A percentile compares a stretch with the other conserved stretches of the same genome.
phyloP scores from a whole-genome alignment of 306 rosid species.

The Trichosanthes truncata region DNA sequence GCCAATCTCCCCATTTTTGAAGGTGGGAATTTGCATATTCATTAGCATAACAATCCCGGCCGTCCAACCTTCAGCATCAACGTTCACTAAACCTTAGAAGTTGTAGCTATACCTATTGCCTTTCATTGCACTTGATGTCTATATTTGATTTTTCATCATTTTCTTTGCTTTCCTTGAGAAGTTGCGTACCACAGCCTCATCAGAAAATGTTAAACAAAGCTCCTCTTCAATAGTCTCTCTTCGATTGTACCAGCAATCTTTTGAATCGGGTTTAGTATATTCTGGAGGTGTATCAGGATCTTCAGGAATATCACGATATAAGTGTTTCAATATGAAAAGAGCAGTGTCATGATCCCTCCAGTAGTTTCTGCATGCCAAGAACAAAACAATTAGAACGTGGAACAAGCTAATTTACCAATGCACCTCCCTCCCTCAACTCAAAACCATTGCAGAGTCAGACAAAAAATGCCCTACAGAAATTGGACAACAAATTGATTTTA shows the following conservation, averaged over 20 bases:
- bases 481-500: not conserved
- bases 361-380: slow-evolving; percentile 55
- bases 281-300: slow-evolving; percentile 23
- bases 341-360: slow-evolving; percentile 96
- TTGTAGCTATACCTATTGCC: not conserved
- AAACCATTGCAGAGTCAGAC: not conserved
- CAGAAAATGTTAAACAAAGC: slow-evolving; percentile 72
- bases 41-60: not conserved
- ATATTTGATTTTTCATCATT: not conserved
- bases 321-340: slow-evolving; percentile 72
- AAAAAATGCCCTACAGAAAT: not conserved
- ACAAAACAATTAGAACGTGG: not conserved
- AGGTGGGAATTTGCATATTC: not conserved
- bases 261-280: slow-evolving; percentile 17
- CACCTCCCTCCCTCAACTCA: not conserved
- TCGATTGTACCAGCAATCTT: slow-evolving; percentile 32
- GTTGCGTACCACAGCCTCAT: slow-evolving; percentile 30
- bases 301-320: slow-evolving; percentile 52
- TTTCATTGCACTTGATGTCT: not conserved
- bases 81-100: not conserved
- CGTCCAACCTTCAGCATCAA: not conserved
- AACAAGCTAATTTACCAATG: not conserved
- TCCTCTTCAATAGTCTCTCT: slow-evolving; percentile 55
- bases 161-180: slow-evolving; percentile 51
- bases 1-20: not conserved